Conservation (phyloP, 257 asterid species). For the Nicotiana knightiana region DNA sequence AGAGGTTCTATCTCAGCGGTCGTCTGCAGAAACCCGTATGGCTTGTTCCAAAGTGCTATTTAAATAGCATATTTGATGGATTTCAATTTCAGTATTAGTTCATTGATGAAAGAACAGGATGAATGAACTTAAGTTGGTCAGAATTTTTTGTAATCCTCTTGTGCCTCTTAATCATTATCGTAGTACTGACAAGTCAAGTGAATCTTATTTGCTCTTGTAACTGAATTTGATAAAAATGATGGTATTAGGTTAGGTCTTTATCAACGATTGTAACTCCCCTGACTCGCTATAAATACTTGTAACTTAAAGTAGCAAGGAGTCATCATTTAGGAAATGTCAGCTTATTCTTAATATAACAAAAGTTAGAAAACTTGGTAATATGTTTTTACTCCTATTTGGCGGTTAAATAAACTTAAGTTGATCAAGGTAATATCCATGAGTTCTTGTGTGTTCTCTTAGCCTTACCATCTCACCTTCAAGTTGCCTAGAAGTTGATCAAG, state of each 20-base stretch:
- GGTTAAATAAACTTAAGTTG: neutral
- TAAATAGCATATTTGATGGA: neutral
- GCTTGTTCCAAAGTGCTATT: neutral
- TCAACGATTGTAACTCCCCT: neutral
- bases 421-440: neutral
- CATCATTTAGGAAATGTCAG: neutral
- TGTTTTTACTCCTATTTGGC: neutral
- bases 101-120: neutral
- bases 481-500: neutral
- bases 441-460: neutral
- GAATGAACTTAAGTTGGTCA: neutral
- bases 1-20: conserved; percentile 75
- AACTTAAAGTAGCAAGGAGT: neutral
- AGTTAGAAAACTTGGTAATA: neutral
- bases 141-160: neutral
- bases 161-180: neutral
- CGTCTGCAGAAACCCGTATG: conserved; percentile 90
- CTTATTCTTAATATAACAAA: neutral
- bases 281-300: neutral
- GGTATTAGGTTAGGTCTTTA: neutral
- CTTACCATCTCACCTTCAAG: neutral
- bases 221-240: neutral
- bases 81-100: neutral
- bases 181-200: neutral
- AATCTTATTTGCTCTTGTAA: neutral